These are phyloP conservation scores for Elaphomyces granulatus DNA, from an alignment of 495 filamentous ascomycete species.

Conservation along the genomic window DNA sequence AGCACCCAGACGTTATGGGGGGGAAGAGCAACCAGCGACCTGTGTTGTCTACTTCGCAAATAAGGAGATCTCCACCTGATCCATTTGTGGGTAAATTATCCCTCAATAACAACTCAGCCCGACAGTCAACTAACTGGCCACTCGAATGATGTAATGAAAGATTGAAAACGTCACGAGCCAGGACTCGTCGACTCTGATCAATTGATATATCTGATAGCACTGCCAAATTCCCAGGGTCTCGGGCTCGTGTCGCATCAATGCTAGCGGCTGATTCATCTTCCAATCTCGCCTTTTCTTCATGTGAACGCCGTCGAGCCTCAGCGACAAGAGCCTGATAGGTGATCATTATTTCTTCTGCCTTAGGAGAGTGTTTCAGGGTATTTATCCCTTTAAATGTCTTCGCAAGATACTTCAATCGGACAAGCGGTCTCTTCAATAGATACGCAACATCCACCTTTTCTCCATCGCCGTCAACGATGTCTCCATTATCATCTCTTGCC, in stretches of 20 bases:
- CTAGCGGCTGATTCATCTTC: slow-evolving; percentile 81
- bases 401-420: slow-evolving; percentile 73
- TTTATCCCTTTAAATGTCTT: slow-evolving; percentile 66
- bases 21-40: slow-evolving; percentile 84
- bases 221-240: slow-evolving; percentile 63
- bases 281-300: slow-evolving; percentile 73
- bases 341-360: slow-evolving; percentile 40
- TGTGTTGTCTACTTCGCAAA: slow-evolving; percentile 69
- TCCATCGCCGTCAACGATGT: slow-evolving; percentile 61
- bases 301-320: slow-evolving; percentile 60
- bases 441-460: slow-evolving; percentile 92
- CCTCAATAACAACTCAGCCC: slow-evolving; percentile 73
- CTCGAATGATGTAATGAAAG: slow-evolving; percentile 77
- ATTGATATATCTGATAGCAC: slow-evolving; percentile 54
- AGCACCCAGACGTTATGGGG: slow-evolving; percentile 48
- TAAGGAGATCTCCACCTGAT: slow-evolving; percentile 62
- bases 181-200: slow-evolving; percentile 58
- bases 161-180: slow-evolving; percentile 77
- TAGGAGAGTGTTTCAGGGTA: slow-evolving; percentile 38
- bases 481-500: slow-evolving; percentile 62
- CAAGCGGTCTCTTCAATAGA: slow-evolving; percentile 75
- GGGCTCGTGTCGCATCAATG: slow-evolving; percentile 63
- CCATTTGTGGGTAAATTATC: slow-evolving; percentile 51
- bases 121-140: slow-evolving; percentile 77
- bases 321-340: slow-evolving; percentile 58